Evolutionary conservation across 2,329 filamentous ascomycete species (phyloP), one percentile per base, ranked within the genome.

Genomic region (Neofusicoccum parvum): DNA sequence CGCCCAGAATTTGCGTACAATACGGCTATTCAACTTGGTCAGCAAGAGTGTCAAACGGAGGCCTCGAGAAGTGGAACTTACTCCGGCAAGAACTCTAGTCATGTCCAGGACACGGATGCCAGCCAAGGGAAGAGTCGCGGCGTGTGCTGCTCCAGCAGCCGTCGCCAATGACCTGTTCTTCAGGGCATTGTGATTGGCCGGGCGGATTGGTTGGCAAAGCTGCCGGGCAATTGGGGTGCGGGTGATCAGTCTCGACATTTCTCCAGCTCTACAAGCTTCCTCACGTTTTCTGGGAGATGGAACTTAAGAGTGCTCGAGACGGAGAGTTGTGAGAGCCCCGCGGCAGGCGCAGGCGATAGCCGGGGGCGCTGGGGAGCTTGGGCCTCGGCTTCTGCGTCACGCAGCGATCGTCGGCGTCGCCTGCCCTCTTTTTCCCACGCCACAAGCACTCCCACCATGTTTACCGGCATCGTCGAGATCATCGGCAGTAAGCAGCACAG

Each of bases 1-100:
- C 95, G 65, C 94, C 95, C 10, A 99, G 81, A 63, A 99, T 97
- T 78, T 99, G 95, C 43, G 95, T 98, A 73, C 93, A 97, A 75
- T 98, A 98, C 70, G 95, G 95, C 92, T 98, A 73, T 14, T 65
- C 3, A 11, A 50, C 20, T 7, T 36, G n/a, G 27, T 65, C 9
- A 65, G 63, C 37, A 20, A 10, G 14, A 20, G 6, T 5, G 45
- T 1, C 20, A 20, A 32, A 5, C 34, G 5, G 3, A 23, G 15
- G 4, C 3, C 14, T 7, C 27, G 27, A 41, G 12, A 5, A 2
- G n/a, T 11, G 5, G 34, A 14, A 34, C 90, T 80, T 83, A 97
- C 94, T 65, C 95, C 95, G 68, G 95, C 95, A 69, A 99, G 81
- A 1, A 99, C 95, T 80, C 95, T 87, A 3, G 94, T 98, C 93